A percentile compares a stretch with the other conserved stretches of the same genome.
Evolutionary conservation across 1,139 yeast genomes (phyloP).

Genomic region (Geotrichum macrosporum): DNA sequence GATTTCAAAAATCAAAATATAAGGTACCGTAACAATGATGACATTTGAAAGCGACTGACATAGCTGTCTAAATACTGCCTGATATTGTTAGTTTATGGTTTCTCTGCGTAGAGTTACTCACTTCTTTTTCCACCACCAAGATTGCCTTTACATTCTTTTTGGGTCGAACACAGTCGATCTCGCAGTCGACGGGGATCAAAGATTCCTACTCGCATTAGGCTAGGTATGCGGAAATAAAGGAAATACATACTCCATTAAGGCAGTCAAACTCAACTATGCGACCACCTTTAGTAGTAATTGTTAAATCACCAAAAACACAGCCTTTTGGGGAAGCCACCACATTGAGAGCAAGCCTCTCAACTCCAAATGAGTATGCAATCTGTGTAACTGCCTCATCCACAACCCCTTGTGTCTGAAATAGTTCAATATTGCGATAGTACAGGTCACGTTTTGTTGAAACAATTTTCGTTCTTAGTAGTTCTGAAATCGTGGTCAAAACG

Average conservation of each 20-base stretch:
- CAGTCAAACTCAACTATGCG: slow-evolving; percentile 23
- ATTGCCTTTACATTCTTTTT: slow-evolving; percentile 34
- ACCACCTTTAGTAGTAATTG: slow-evolving; percentile 26
- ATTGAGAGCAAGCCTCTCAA: slow-evolving; percentile 39
- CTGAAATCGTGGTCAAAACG: slow-evolving; percentile 23
- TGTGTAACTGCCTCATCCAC: slow-evolving; percentile 46
- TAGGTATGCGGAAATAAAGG: not conserved
- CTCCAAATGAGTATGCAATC: slow-evolving; percentile 29
- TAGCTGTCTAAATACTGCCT: slow-evolving; percentile 34
- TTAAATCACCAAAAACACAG: slow-evolving; percentile 45
- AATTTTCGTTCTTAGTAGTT: slow-evolving; percentile 19
- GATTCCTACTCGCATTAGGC: slow-evolving; percentile 8
- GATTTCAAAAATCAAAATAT: not conserved
- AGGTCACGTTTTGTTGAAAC: slow-evolving; percentile 55
- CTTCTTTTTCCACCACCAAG: slow-evolving; percentile 65
- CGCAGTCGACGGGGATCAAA: slow-evolving; percentile 20
- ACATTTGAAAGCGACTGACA: slow-evolving; percentile 22
- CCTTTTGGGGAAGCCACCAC: slow-evolving; percentile 64
- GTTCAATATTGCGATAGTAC: slow-evolving; percentile 57
- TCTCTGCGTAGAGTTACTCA: slow-evolving; percentile 5
- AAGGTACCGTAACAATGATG: slow-evolving; percentile 41
- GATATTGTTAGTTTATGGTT: slow-evolving; percentile 2
- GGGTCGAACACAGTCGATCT: slow-evolving; percentile 16
- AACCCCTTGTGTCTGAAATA: slow-evolving; percentile 48
- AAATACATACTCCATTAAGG: slow-evolving; percentile 23